phyloP scores from a whole-genome alignment of 2,329 filamentous ascomycete species.

The Neonectria faginata region DNA sequence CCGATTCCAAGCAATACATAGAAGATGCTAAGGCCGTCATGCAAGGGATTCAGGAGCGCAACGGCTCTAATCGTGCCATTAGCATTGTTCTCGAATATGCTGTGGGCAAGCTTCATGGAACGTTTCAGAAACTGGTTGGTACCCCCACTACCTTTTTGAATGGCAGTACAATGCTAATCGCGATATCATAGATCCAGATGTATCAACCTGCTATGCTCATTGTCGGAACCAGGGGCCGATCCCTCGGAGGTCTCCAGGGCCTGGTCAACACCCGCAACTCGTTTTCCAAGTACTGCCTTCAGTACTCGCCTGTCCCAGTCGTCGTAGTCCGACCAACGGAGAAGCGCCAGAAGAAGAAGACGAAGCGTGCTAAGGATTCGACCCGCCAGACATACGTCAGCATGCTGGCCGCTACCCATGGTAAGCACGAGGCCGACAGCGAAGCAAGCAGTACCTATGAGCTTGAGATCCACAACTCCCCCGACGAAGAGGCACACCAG shows the following conservation, averaged over 20 bases:
- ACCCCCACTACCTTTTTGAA: not conserved
- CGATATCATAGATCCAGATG: conserved; percentile 77
- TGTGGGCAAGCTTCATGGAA: conserved; percentile 88
- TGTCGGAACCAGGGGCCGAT: conserved; percentile 88
- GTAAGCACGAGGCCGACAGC: conserved; percentile 69
- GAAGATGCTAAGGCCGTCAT: conserved; percentile 81
- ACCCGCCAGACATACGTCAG: conserved; percentile 79
- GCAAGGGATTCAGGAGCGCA: conserved; percentile 81
- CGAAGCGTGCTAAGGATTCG: conserved; percentile 83
- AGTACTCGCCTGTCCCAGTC: conserved; percentile 92
- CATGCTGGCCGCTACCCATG: conserved; percentile 75
- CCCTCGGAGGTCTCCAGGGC: conserved; percentile 86
- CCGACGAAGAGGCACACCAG: conserved; percentile 73
- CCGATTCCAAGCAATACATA: conserved; percentile 75
- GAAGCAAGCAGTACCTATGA: conserved; percentile 65
- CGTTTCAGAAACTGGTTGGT: conserved; percentile 88
- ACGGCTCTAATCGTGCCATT: conserved; percentile 82
- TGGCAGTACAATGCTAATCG: conserved; percentile 26
- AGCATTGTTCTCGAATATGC: conserved; percentile 88
- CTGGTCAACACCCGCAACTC: conserved; percentile 82
- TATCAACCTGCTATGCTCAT: conserved; percentile 93
- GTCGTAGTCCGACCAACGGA: conserved; percentile 90
- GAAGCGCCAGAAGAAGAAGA: conserved; percentile 90
- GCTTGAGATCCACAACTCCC: conserved; percentile 65
- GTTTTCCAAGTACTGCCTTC: conserved; percentile 93